Conservation (phyloP, 768 basidiomycete species). For the Butyriboletus loyo region DNA sequence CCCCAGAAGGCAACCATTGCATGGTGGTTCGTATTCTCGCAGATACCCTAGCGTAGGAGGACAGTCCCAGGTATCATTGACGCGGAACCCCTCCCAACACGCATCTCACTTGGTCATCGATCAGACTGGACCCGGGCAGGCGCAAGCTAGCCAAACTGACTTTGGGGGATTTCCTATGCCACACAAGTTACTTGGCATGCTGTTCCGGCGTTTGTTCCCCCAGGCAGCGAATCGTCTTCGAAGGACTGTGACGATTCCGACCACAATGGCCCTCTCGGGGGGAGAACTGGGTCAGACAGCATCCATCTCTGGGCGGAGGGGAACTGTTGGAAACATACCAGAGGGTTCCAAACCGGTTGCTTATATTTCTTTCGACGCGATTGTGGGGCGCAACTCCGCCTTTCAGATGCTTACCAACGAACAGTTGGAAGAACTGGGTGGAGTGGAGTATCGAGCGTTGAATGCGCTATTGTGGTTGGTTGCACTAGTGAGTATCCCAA, state of each 20-base stretch:
- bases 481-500: slow-evolving; percentile 49
- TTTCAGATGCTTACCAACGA: slow-evolving; percentile 71
- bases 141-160: slow-evolving; percentile 38
- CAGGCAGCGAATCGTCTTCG: slow-evolving; percentile 52
- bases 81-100: slow-evolving; percentile 15
- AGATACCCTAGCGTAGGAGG: slow-evolving; percentile 11
- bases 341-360: slow-evolving; percentile 55
- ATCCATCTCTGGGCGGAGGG: slow-evolving; percentile 9
- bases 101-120: slow-evolving; percentile 12
- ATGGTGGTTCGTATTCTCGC: slow-evolving; percentile 11
- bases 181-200: slow-evolving; percentile 45
- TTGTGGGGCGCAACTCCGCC: slow-evolving; percentile 78
- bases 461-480: slow-evolving; percentile 82
- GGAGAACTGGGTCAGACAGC: slow-evolving; percentile 28
- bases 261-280: slow-evolving; percentile 53
- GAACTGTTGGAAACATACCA: slow-evolving; percentile 17
- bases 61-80: slow-evolving; percentile 13
- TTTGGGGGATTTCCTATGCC: slow-evolving; percentile 81
- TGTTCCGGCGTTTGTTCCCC: slow-evolving; percentile 64
- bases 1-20: slow-evolving; percentile 5
- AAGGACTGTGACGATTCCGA: slow-evolving; percentile 73
- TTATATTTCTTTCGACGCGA: slow-evolving; percentile 83
- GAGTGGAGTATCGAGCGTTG: slow-evolving; percentile 88
- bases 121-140: slow-evolving; percentile 9
- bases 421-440: slow-evolving; percentile 88